Base-by-base conservation (phyloP, 129 eudicot genomes). In the Sambucus nigra region DNA sequence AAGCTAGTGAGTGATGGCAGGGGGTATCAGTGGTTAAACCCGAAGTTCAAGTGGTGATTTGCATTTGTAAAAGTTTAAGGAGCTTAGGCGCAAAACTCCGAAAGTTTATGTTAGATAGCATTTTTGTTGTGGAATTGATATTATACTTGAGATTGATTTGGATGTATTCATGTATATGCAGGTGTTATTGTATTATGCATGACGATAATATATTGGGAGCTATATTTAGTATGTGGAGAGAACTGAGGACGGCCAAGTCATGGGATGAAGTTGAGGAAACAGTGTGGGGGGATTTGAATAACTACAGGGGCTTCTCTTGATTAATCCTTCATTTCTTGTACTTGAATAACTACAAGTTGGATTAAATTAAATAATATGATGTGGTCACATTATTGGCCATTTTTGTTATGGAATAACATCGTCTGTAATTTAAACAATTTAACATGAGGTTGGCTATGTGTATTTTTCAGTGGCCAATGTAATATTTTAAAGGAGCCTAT, bases 251-350 rank as follows among this genome's bases (percentile, higher is more conserved):
- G 3, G 82, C 88, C 8, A 66, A 73, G 1, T 75, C 95, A 9
- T 89, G 97, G 97, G 95, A 84, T 69, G 95, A 84, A 48, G 95
- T 89, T 35, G 97, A 89, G 76, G 93, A 81, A 60, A 73, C 72
- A 25, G 77, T 89, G 32, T 89, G 97, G 97, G 97, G 95, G 11
- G 66, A 76, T 61, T 65, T 89, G 39, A 89, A 89, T 61, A 59
- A 69, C 41, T 89, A 80, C 57, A 47, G 7, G 5, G 53, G 54
- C 54, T 10, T 11, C 25, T 14, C 21, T 58, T 58, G 41, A 52
- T 52, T 27, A 25, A 5, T 16, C 21, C 15, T 25, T 49, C 23
- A 14, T 42, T 15, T 42, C 13, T 35, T 35, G 42, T 12, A 35
- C 13, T 35, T 35, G 42, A 35, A 35, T 15, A 35, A 7, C 13